Base-by-base conservation (phyloP, 1,284 basidiomycete species). In the Tilletiaria anomala region DNA sequence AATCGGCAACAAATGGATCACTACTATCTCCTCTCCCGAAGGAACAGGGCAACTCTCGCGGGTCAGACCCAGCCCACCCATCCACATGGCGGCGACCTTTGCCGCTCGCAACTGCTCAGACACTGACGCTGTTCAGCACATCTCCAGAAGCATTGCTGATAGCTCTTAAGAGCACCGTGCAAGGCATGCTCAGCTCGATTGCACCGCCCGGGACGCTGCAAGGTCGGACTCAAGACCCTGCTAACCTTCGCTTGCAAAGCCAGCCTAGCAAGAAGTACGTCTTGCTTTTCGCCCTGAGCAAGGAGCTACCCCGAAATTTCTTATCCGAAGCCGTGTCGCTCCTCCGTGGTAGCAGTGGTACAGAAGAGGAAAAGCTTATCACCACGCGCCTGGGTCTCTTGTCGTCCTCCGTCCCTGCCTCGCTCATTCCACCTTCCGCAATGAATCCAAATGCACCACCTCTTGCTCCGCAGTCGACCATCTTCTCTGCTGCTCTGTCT, bases 261-360 rank as follows among this genome's bases (percentile, higher is more conserved):
- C n/a, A n/a, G n/a, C n/a, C n/a, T n/a, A n/a, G n/a, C n/a, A n/a
- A n/a, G n/a, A n/a, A n/a, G n/a, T n/a, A n/a, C n/a, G 48, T 56
- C 1, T 37, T 61, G n/a, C 44, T 61, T 2, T 58, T 50, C 22
- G 42, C 56, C 2, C 40, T 61, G 21, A 55, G 52, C 41, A 58
- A 59, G 46, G 42, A 47, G 18, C 39, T 61, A 12, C 58, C 58
- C 6, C 39, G 43, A 2, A 34, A 49, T 23, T 48, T 47, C 19
- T 45, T 58, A 4, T 17, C 45, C 21, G 42, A 57, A 21, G 50
- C 53, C 1, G 54, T 61, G 4, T 42, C 43, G n/a, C 38, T 55
- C 12, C 45, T 56, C 20, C n/a, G 47, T 44, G 35, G 43, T 34
- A 32, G 45, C 47, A 12, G 29, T 42, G 19, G 35, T 42, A 11